phyloP scores from a whole-genome alignment of 805 yeast species.

The Nakazawaea laoshanensis region DNA sequence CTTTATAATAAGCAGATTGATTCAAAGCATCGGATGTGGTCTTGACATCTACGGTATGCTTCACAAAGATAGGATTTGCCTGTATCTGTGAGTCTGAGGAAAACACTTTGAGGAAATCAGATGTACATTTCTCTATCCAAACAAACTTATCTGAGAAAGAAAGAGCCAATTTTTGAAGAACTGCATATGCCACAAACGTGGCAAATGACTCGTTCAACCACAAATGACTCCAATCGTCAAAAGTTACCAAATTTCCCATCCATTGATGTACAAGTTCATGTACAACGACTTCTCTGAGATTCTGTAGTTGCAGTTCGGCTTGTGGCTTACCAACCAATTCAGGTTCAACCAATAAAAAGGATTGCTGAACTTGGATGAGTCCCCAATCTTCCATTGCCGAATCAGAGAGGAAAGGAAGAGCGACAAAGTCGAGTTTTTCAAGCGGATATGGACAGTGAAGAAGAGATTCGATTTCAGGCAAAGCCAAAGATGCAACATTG shows the following conservation, averaged over 20 bases:
- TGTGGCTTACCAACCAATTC: slow-evolving; percentile 1
- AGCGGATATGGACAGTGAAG: slow-evolving; percentile 46
- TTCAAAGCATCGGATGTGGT: slow-evolving; percentile 40
- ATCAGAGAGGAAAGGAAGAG: slow-evolving; percentile 64
- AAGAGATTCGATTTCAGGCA: slow-evolving; percentile 38
- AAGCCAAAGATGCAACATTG: slow-evolving; percentile 32
- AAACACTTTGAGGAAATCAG: slow-evolving; percentile 21
- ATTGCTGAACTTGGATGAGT: slow-evolving; percentile 27
- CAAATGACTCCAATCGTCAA: slow-evolving; percentile 58
- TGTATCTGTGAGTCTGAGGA: slow-evolving; percentile 25
- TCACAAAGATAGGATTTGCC: slow-evolving; percentile 26
- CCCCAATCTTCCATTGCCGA: slow-evolving; percentile 83
- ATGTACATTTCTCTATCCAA: slow-evolving; percentile 24
- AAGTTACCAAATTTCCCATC: slow-evolving; percentile 63
- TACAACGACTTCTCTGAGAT: slow-evolving; percentile 46
- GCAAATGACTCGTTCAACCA: slow-evolving; percentile 81
- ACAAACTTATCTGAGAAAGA: slow-evolving; percentile 17
- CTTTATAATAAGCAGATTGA: slow-evolving; percentile 47
- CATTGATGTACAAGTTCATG: slow-evolving; percentile 79
- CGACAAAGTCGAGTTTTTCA: slow-evolving; percentile 56
- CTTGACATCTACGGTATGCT: slow-evolving; percentile 26
- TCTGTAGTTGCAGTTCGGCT: slow-evolving; percentile 20
- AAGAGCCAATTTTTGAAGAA: slow-evolving; percentile 22
- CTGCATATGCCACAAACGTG: slow-evolving; percentile 54
- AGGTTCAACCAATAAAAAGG: slow-evolving; percentile 5